Conservation (phyloP, 768 basidiomycete species). For the Zangia roseola region DNA sequence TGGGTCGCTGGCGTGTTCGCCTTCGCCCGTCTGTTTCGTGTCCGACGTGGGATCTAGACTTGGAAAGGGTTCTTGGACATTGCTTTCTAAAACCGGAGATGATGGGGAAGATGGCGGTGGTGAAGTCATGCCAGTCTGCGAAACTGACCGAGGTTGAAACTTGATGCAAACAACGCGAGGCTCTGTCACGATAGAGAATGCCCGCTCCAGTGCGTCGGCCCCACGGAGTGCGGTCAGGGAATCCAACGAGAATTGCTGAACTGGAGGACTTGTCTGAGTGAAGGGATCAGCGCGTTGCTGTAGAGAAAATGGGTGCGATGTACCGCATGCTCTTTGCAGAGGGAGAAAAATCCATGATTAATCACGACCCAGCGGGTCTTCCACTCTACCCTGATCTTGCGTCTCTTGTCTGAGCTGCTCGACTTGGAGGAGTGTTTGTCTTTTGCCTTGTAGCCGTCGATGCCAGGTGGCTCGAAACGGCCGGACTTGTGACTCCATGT, state of each 20-base stretch:
- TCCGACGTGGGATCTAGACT: not conserved
- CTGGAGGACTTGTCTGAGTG: constrained; percentile 38
- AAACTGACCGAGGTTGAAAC: constrained; percentile 24
- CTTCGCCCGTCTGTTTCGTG: constrained; percentile 3
- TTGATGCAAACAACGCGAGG: constrained; percentile 42
- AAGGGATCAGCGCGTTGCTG: constrained; percentile 1
- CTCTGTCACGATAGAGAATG: constrained; percentile 20
- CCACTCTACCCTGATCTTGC: constrained; percentile 54
- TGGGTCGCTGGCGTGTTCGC: not conserved
- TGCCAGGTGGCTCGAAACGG: constrained; percentile 26
- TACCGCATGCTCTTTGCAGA: constrained; percentile 56
- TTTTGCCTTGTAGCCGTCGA: constrained; percentile 14
- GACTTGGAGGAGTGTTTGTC: constrained; percentile 14
- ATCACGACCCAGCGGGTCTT: constrained; percentile 62
- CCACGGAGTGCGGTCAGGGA: constrained; percentile 45
- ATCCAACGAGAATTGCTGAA: constrained; percentile 40
- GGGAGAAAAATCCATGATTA: constrained; percentile 49
- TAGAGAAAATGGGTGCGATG: constrained; percentile 17
- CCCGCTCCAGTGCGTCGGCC: constrained; percentile 40
- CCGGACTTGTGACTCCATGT: constrained; percentile 32
- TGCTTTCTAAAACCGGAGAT: constrained; percentile 22
- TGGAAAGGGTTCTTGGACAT: not conserved
- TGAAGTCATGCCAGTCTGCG: constrained; percentile 7
- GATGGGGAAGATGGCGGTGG: constrained; percentile 22
- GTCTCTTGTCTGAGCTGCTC: constrained; percentile 21